These are phyloP conservation scores for Graphilbum fragrans DNA, from an alignment of 2,329 filamentous ascomycete genomes.

Conservation along the genomic window DNA sequence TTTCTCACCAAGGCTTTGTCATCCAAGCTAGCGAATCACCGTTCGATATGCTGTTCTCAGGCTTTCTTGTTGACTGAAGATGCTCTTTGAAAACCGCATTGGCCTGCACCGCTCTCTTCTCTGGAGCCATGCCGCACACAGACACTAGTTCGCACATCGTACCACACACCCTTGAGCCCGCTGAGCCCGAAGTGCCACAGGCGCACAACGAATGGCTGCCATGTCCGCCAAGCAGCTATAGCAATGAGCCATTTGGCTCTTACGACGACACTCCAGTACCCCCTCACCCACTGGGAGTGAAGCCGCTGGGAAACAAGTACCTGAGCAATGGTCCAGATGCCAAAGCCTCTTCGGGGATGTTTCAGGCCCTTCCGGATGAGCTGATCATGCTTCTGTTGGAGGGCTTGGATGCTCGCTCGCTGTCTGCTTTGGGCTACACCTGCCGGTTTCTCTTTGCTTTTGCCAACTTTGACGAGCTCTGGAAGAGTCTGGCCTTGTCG, in stretches of 20 bases:
- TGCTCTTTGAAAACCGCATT: no score
- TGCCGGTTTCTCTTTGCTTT: constrained; percentile 85
- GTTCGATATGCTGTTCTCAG: no score
- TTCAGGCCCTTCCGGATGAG: constrained; percentile 68
- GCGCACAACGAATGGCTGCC: no score
- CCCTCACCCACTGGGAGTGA: constrained; percentile 70
- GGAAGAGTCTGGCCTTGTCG: constrained; percentile 76
- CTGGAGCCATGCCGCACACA: no score
- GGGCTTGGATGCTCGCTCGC: constrained; percentile 48
- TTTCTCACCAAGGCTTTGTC: no score
- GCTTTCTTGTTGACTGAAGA: no score
- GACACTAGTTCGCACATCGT: no score
- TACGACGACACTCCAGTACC: constrained; percentile 42
- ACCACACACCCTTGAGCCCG: no score
- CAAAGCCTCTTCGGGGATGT: constrained; percentile 51
- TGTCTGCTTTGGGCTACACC: constrained; percentile 59
- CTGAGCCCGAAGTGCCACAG: no score
- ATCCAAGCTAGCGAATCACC: no score
- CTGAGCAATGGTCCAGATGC: constrained; percentile 55
- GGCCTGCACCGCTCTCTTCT: no score
- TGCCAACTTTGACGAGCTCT: constrained; percentile 72
- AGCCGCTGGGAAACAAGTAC: constrained; percentile 74
- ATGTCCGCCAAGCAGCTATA: no score
- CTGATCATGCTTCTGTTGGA: constrained; percentile 66
- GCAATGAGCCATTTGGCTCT: neutral